A percentile compares a stretch with the other conserved stretches of the same genome.
Conservation (phyloP, 169 alveolate genomes). For the Pseudocohnilembus persalinus region DNA sequence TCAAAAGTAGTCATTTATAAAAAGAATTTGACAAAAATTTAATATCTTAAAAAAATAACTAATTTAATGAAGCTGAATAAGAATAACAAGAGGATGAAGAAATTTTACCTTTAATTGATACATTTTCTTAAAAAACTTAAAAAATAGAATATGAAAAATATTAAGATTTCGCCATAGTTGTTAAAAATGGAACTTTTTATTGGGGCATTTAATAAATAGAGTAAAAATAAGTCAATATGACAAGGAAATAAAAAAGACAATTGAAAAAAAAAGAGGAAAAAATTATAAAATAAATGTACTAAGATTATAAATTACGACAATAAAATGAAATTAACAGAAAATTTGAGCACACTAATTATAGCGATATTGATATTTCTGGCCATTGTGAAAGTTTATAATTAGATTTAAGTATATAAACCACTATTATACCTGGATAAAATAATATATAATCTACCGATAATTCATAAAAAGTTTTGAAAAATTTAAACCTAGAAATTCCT, state of each 20-base stretch:
- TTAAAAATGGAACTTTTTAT: too few species aligned
- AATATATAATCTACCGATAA: neutral
- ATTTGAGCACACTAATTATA: neutral
- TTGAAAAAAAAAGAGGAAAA: too few species aligned
- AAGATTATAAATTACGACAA: neutral
- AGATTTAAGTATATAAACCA: neutral
- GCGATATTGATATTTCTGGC: too few species aligned
- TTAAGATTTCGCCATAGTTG: neutral
- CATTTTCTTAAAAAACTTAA: too few species aligned
- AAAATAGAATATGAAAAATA: too few species aligned
- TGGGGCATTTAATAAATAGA: too few species aligned
- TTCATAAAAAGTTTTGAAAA: constrained; percentile 7
- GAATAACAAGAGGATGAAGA: neutral
- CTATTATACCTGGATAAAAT: neutral
- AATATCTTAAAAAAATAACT: neutral
- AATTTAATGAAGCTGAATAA: neutral
- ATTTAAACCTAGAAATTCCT: constrained; percentile 19
- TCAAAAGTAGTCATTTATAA: constrained; percentile 15
- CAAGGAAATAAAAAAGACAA: too few species aligned
- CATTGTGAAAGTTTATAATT: too few species aligned
- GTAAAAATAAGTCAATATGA: too few species aligned
- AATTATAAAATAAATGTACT: too few species aligned
- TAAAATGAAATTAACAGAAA: neutral
- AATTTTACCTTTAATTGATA: neutral
- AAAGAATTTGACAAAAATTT: neutral